Evolutionary conservation across 139 green algal genomes (phyloP).

Genomic region (Coelastrella sp.): DNA sequence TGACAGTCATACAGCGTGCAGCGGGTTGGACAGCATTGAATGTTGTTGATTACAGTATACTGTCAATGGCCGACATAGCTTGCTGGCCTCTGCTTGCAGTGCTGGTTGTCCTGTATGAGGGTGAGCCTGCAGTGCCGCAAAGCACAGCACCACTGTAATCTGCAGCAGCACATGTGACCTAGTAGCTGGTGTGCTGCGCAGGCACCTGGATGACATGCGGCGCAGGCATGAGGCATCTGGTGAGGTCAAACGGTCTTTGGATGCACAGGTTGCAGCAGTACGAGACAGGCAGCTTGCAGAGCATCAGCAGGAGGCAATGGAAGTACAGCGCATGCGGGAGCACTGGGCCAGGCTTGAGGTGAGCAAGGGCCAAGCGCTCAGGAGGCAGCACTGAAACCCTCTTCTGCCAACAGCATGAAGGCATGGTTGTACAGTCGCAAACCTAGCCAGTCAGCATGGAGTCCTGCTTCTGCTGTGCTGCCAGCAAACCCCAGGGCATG

Average conservation of each 20-base stretch:
- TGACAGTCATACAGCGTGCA: too few species aligned
- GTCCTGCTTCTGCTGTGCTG: too few species aligned
- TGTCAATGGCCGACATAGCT: too few species aligned
- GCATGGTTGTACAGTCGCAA: too few species aligned
- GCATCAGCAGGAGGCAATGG: constrained; percentile 43
- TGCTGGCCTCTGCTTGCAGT: too few species aligned
- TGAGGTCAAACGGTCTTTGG: constrained; percentile 54
- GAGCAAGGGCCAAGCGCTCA: not conserved
- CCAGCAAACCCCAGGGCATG: too few species aligned
- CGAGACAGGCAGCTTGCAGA: constrained; percentile 57
- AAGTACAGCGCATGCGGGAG: constrained; percentile 60
- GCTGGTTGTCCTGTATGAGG: too few species aligned
- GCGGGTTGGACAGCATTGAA: too few species aligned
- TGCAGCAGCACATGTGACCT: not conserved
- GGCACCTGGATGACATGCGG: constrained; percentile 60
- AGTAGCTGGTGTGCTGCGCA: not conserved
- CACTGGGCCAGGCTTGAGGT: constrained; percentile 45
- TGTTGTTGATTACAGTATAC: too few species aligned
- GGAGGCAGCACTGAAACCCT: too few species aligned
- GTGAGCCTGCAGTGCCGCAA: not conserved
- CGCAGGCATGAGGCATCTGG: constrained; percentile 45
- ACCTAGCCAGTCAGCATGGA: too few species aligned
- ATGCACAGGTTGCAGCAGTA: constrained; percentile 64
- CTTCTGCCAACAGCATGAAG: too few species aligned
- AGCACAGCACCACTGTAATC: not conserved